Evolutionary conservation across 257 asterid species (phyloP).

Genomic region (Plantago elongata): DNA sequence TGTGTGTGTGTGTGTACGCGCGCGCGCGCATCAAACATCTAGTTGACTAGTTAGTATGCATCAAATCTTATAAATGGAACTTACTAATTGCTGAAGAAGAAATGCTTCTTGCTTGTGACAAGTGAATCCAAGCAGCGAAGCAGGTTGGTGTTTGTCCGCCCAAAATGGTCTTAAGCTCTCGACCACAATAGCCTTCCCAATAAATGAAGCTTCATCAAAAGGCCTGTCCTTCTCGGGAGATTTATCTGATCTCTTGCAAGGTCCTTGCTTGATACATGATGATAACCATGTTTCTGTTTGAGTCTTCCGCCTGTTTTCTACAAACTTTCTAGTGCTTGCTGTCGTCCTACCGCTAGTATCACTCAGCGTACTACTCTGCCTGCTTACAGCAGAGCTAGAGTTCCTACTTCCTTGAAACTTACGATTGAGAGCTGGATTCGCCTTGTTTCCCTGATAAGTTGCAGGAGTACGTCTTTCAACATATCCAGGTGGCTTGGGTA

Average conservation of each 20-base stretch:
- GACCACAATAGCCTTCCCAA: slow-evolving; percentile 59
- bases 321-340: slow-evolving; percentile 46
- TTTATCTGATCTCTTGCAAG: slow-evolving; percentile 43
- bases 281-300: slow-evolving; percentile 56
- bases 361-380: slow-evolving; percentile 52
- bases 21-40: background rate
- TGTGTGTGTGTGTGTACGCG: too few species aligned
- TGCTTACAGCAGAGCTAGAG: slow-evolving; percentile 33
- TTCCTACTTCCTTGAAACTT: slow-evolving; percentile 29
- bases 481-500: slow-evolving; percentile 36
- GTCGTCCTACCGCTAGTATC: slow-evolving; percentile 51
- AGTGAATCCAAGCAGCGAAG: slow-evolving; percentile 49
- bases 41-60: background rate
- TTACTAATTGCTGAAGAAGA: slow-evolving; percentile 62
- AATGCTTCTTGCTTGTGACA: slow-evolving; percentile 77
- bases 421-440: slow-evolving; percentile 20
- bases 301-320: slow-evolving; percentile 45
- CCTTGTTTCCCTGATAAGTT: slow-evolving; percentile 17
- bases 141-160: slow-evolving; percentile 80
- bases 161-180: slow-evolving; percentile 71
- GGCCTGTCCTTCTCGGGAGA: slow-evolving; percentile 57
- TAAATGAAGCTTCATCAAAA: slow-evolving; percentile 59
- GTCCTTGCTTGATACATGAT: slow-evolving; percentile 68
- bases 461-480: slow-evolving; percentile 18
- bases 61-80: slow-evolving; percentile 13